phyloP scores from a whole-genome alignment of 73 alveolate species.

The Paramecium pentaurelia region DNA sequence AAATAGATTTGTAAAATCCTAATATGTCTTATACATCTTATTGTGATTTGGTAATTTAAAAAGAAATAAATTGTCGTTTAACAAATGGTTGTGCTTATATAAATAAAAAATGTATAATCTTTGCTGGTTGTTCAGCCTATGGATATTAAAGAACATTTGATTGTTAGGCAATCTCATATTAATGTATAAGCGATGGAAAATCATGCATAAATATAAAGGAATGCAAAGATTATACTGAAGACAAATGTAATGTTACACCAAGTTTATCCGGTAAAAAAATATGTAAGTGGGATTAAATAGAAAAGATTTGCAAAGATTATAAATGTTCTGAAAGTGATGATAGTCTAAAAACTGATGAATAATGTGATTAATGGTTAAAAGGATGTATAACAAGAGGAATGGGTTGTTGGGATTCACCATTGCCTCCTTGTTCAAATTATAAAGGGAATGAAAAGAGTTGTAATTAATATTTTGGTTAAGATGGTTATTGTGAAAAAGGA shows the following conservation, averaged over 20 bases:
- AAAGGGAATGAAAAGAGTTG: background rate
- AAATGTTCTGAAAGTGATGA: background rate
- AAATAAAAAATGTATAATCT: background rate
- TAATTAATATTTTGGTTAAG: background rate
- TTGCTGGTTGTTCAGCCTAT: slow-evolving; percentile 18
- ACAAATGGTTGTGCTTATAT: background rate
- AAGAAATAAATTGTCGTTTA: background rate
- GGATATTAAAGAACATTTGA: background rate
- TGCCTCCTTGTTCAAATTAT: background rate
- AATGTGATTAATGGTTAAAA: background rate
- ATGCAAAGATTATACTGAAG: background rate
- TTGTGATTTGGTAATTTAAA: background rate
- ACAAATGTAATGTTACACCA: background rate
- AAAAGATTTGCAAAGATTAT: background rate
- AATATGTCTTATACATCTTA: background rate
- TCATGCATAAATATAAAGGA: background rate
- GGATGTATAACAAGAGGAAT: slow-evolving; percentile 35
- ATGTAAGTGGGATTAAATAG: background rate
- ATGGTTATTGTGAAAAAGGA: background rate
- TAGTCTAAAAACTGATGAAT: background rate
- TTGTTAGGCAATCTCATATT: background rate
- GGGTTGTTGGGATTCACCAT: background rate
- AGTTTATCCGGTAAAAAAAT: background rate
- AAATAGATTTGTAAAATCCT: background rate
- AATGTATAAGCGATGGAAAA: background rate